phyloP scores from a whole-genome alignment of 306 rosid species.

The Casuarina equisetifolia region DNA sequence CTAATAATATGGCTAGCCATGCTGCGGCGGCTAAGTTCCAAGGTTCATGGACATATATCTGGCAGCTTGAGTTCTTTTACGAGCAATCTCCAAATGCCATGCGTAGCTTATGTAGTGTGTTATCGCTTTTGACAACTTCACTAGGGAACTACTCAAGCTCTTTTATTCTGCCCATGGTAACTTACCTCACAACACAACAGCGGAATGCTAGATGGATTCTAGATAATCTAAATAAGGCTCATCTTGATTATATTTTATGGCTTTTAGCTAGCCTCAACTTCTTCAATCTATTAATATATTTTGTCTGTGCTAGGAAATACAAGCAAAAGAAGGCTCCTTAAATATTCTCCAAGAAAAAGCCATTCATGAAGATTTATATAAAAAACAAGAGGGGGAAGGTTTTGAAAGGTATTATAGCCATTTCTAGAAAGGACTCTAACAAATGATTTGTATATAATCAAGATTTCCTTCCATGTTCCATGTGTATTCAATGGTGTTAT shows the following conservation, averaged over 20 bases:
- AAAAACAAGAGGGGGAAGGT: too few species aligned
- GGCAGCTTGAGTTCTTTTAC: constrained; percentile 93
- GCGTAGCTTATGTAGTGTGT: constrained; percentile 92
- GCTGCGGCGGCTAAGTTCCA: constrained; percentile 21
- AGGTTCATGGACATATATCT: constrained; percentile 68
- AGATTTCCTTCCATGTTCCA: too few species aligned
- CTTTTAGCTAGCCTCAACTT: constrained; percentile 84
- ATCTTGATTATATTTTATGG: constrained; percentile 87
- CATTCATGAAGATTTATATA: neutral
- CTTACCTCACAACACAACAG: constrained; percentile 64
- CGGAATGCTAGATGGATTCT: constrained; percentile 84
- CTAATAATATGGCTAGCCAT: too few species aligned
- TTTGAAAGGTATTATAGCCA: too few species aligned
- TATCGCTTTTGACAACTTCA: constrained; percentile 73
- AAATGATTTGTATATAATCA: too few species aligned
- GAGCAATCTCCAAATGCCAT: constrained; percentile 98
- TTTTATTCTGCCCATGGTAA: constrained; percentile 73
- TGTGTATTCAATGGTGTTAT: too few species aligned
- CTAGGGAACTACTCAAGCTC: constrained; percentile 88
- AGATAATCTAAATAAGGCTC: constrained; percentile 79
- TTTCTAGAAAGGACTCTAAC: too few species aligned
- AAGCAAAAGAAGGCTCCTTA: constrained; percentile 71
- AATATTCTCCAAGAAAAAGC: constrained; percentile 5
- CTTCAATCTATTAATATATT: constrained; percentile 61
- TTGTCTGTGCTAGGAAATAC: constrained; percentile 61